phyloP scores from a whole-genome alignment of 768 basidiomycete genomes.

The Royoungia palumana region DNA sequence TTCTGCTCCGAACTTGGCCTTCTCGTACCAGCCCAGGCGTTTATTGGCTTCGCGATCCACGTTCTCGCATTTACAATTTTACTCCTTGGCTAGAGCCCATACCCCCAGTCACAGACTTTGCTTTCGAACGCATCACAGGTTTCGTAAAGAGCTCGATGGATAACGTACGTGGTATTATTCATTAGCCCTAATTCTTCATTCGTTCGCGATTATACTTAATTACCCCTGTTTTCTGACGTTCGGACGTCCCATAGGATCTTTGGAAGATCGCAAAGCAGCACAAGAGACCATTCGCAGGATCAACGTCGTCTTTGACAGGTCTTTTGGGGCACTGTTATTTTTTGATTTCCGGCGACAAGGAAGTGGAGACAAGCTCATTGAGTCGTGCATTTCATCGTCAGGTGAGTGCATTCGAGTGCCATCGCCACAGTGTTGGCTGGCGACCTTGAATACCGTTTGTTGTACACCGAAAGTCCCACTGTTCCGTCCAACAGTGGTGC shows the following conservation, averaged over 20 bases:
- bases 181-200: background rate
- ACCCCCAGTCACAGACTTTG: constrained; percentile 78
- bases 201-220: too few species aligned
- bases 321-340: constrained; percentile 88
- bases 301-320: constrained; percentile 85
- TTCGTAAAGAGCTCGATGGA: constrained; percentile 83
- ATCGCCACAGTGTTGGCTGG: background rate
- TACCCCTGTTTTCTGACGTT: too few species aligned
- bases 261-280: constrained; percentile 56
- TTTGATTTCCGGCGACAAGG: constrained; percentile 69
- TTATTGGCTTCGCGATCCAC: constrained; percentile 84
- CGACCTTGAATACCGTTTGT: too few species aligned
- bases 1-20: background rate
- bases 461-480: too few species aligned
- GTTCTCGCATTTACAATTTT: constrained; percentile 85
- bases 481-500: too few species aligned
- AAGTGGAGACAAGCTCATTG: constrained; percentile 58
- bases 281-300: constrained; percentile 68
- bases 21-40: constrained; percentile 66
- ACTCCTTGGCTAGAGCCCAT: constrained; percentile 65
- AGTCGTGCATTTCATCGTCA: constrained; percentile 57
- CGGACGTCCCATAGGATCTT: constrained; percentile 50
- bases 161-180: constrained; percentile 41
- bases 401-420: constrained; percentile 38
- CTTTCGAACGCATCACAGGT: constrained; percentile 68